Conservation (phyloP, 2,329 filamentous ascomycete species). For the Paracoccidioides lutzii region DNA sequence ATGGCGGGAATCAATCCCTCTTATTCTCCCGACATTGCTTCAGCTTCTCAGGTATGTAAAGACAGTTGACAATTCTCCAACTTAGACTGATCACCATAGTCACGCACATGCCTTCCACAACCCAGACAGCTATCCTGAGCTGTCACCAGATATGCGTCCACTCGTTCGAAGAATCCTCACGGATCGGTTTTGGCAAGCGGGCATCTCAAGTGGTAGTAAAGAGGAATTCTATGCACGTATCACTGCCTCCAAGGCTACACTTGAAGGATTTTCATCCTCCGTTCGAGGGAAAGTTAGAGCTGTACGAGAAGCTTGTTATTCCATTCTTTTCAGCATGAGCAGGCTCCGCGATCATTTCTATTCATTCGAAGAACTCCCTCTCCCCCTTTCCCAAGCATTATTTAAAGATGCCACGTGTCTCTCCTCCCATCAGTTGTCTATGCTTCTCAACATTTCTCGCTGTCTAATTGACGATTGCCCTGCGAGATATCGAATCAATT, state of each 20-base stretch:
- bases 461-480: conserved; percentile 90
- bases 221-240: conserved; percentile 95
- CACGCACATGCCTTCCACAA: conserved; percentile 89
- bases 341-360: conserved; percentile 80
- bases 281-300: conserved; percentile 80
- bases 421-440: conserved; percentile 85
- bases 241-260: conserved; percentile 71
- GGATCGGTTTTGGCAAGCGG: conserved; percentile 95
- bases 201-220: conserved; percentile 88
- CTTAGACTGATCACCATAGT: conserved; percentile 29
- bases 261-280: conserved; percentile 88
- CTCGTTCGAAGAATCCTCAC: conserved; percentile 75
- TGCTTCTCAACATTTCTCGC: conserved; percentile 77
- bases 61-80: not conserved
- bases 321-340: conserved; percentile 87
- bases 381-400: conserved; percentile 68
- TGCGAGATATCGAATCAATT: conserved; percentile 58
- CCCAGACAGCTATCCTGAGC: conserved; percentile 63
- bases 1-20: conserved; percentile 74
- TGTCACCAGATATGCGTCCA: conserved; percentile 61
- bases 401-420: conserved; percentile 71
- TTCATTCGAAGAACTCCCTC: conserved; percentile 70
- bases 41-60: conserved; percentile 57
- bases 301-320: conserved; percentile 85
- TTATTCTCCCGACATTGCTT: conserved; percentile 73